Evolutionary conservation across 495 filamentous ascomycete genomes (phyloP).

Genomic region (Beverwykella pulmonaria): DNA sequence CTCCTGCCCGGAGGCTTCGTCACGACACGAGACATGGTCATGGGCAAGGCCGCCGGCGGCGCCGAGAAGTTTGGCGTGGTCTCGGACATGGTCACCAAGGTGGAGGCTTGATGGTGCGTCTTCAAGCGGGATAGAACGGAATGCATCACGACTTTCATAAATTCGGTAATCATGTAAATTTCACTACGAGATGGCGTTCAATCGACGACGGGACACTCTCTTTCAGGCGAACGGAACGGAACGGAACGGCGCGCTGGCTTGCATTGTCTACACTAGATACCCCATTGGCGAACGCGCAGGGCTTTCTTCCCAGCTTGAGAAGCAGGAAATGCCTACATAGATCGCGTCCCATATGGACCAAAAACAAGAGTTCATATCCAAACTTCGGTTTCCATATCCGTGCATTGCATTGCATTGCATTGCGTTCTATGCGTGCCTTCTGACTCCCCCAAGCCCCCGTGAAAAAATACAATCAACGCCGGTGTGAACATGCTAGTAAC

Average conservation of each 20-base stretch:
- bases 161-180: not conserved
- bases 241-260: no score
- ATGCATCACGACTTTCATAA: no score
- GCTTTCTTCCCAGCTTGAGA: constrained; percentile 5
- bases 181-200: not conserved
- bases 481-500: constrained; percentile 21
- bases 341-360: constrained; percentile 16
- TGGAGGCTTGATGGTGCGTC: not conserved
- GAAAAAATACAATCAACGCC: constrained; percentile 12
- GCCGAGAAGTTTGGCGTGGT: constrained; percentile 3
- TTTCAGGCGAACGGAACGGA: not conserved
- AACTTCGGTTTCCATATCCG: no score
- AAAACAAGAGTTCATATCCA: constrained; percentile 6
- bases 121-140: not conserved
- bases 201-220: not conserved
- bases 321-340: constrained; percentile 5
- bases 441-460: constrained; percentile 3
- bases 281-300: constrained; percentile 18
- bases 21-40: constrained; percentile 44
- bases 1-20: constrained; percentile 52
- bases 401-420: no score
- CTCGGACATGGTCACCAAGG: not conserved
- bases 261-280: constrained; percentile 1
- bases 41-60: constrained; percentile 19
- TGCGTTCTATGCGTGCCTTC: not conserved